Base-by-base conservation (phyloP, 805 yeast genomes). In the Spathaspora hagerdaliae region DNA sequence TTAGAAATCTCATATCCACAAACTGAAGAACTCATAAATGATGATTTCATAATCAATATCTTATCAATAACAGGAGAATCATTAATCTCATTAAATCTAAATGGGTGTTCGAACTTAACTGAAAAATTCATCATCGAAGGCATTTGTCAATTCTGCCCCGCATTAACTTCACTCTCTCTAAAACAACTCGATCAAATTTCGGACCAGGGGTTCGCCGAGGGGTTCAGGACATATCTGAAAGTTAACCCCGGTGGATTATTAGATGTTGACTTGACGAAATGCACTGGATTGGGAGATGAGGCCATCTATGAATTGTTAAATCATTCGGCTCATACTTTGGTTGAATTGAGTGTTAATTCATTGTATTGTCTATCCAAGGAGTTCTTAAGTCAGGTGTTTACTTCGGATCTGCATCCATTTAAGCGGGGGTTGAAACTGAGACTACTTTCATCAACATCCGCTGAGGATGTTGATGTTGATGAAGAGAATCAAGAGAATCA, bases 91-190 rank as follows among this genome's bases (percentile, higher is more conserved):
- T 67, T 94, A 29, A 71, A 71, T 14, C 67, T 94, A 12, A 87
- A 85, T 56, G 95, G 95, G 1, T 88, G 96, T 54, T 60, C 81
- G 0, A 81, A 71, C 1, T 64, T 94, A 15, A 83, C 96, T 0
- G 96, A 90, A 57, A 70, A 67, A 1, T 74, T 83, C 46, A 50
- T 78, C 19, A 57, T 67, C 2, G 79, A 79, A 33, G 94, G 91
- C 0, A 54, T 83, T 6, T 70, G 74, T 39, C 78, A 78, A 19
- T 82, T 80, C 57, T 79, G 87, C 42, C 68, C 76, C 6, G 73
- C 67, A 12, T 60, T 91, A 40, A 77, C 82, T 33, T 69, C 69
- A 14, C 58, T 92, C 9, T 82, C 90, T 2, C 61, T 91, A 40
- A 73, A 67, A 15, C 67, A 67, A 10, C 62, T 90, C 13, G 86